These are phyloP conservation scores for Eragrostis curvula DNA, from an alignment of 176 grass and related monocot genomes.

Conservation along the genomic window DNA sequence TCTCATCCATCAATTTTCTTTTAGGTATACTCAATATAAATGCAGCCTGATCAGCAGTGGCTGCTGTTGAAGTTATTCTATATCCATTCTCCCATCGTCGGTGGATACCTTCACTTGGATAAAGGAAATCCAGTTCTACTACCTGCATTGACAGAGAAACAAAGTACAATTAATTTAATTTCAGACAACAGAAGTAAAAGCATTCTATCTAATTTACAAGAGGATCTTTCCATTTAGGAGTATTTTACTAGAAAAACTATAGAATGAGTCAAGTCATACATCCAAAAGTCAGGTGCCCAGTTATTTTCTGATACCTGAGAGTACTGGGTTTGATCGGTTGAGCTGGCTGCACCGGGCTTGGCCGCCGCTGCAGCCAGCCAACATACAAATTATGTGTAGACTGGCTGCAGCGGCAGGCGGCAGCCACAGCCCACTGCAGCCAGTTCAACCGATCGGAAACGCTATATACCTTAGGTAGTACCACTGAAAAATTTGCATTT, in stretches of 20 bases:
- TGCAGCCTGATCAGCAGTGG: slow-evolving; percentile 94
- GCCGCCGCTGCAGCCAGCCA: too few species aligned
- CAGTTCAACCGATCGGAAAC: too few species aligned
- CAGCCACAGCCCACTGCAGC: too few species aligned
- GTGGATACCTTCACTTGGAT: slow-evolving; percentile 97
- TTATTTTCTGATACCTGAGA: neutral
- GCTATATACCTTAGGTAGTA: neutral
- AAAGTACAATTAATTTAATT: slow-evolving; percentile 27
- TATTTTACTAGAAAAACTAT: neutral
- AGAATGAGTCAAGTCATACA: neutral
- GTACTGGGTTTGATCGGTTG: too few species aligned
- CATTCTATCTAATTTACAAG: neutral
- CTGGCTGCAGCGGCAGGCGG: too few species aligned
- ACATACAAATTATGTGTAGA: too few species aligned
- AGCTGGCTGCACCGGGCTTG: too few species aligned
- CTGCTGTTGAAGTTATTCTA: slow-evolving; percentile 94
- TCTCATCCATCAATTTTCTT: slow-evolving; percentile 90
- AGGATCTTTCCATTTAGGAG: too few species aligned
- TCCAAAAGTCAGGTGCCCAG: neutral
- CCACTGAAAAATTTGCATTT: slow-evolving; percentile 22
- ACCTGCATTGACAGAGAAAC: slow-evolving; percentile 60
- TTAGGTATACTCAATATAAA: slow-evolving; percentile 95
- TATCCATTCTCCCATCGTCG: slow-evolving; percentile 90
- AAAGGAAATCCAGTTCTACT: slow-evolving; percentile 98
- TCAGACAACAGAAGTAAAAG: neutral